A percentile compares a stretch with the other conserved stretches of the same genome.
These are phyloP conservation scores for Fulvia fulva DNA, from an alignment of 2,329 filamentous ascomycete genomes.

Conservation along the genomic window DNA sequence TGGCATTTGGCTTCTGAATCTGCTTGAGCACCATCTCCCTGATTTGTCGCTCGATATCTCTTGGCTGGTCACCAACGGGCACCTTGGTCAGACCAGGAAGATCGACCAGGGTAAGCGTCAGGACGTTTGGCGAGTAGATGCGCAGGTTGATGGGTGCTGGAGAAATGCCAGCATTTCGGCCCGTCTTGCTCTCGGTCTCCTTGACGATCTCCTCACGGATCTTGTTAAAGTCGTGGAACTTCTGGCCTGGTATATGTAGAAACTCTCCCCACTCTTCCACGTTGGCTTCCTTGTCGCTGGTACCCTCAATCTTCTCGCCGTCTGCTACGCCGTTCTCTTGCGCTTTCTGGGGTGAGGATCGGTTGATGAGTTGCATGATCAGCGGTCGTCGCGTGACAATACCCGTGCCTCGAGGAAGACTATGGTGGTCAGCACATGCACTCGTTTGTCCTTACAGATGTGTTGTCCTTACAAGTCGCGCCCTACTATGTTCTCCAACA, in stretches of 20 bases:
- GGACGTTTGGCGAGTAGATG: slow-evolving; percentile 97
- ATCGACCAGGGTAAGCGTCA: slow-evolving; percentile 94
- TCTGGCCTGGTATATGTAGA: slow-evolving; percentile 93
- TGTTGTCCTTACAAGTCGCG: slow-evolving; percentile 83
- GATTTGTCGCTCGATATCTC: slow-evolving; percentile 95
- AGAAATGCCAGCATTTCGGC: slow-evolving; percentile 93
- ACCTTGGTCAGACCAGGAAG: slow-evolving; percentile 95
- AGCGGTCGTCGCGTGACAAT: slow-evolving; percentile 96
- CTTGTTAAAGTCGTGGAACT: slow-evolving; percentile 97
- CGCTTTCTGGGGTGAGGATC: slow-evolving; percentile 54
- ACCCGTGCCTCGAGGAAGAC: slow-evolving; percentile 91
- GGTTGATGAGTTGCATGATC: slow-evolving; percentile 96
- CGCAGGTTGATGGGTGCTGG: slow-evolving; percentile 94
- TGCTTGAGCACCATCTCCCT: slow-evolving; percentile 98
- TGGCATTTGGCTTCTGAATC: slow-evolving; percentile 96
- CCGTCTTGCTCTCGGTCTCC: slow-evolving; percentile 95
- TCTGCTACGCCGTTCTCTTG: slow-evolving; percentile 74
- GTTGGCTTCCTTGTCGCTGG: slow-evolving; percentile 83
- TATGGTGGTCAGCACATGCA: slow-evolving; percentile 40
- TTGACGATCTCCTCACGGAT: slow-evolving; percentile 96
- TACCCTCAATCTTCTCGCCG: slow-evolving; percentile 62
- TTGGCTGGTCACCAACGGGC: slow-evolving; percentile 90
- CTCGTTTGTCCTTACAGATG: too few relatives aligned
- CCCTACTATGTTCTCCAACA: slow-evolving; percentile 97
- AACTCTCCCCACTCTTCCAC: slow-evolving; percentile 98